A percentile compares a stretch with the other conserved stretches of the same genome.
phyloP scores from a whole-genome alignment of 192 early-diverging fungal genomes.

The Rhizophagus prolifer region DNA sequence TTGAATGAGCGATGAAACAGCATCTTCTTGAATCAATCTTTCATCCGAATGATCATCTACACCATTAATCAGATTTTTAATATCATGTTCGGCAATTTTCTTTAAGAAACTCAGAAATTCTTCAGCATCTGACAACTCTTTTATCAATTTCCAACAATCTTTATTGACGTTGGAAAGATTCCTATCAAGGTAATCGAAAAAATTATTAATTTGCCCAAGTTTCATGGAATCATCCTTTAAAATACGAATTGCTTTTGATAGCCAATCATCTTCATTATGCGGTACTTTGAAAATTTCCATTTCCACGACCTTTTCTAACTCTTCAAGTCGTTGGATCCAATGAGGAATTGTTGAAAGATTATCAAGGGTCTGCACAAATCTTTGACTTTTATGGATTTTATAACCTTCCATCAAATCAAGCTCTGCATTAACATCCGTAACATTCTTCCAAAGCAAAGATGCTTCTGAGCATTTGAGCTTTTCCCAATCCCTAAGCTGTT shows the following conservation, averaged over 20 bases:
- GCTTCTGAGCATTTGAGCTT: not conserved
- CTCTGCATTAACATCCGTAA: not conserved
- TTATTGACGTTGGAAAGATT: not conserved
- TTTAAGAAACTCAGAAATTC: not conserved
- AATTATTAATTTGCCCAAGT: constrained; percentile 7
- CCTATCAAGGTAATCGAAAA: not conserved
- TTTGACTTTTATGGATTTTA: no score
- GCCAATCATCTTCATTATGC: not conserved
- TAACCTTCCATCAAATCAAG: constrained; percentile 1
- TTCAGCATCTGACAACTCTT: not conserved
- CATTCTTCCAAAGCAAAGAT: constrained; percentile 13
- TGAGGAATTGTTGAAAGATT: constrained; percentile 1
- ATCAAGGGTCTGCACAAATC: not conserved
- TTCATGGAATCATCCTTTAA: not conserved
- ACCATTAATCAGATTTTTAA: constrained; percentile 34
- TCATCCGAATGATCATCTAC: constrained; percentile 33
- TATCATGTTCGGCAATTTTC: constrained; percentile 12
- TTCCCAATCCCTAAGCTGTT: not conserved
- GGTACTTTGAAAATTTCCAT: not conserved
- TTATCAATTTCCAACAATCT: not conserved
- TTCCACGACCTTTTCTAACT: not conserved
- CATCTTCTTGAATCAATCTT: constrained; percentile 29
- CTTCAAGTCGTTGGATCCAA: not conserved
- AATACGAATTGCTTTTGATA: not conserved
- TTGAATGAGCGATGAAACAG: constrained; percentile 25